These are phyloP conservation scores for Penicillium janthinellum DNA, from an alignment of 2,329 filamentous ascomycete species.

Conservation along the genomic window DNA sequence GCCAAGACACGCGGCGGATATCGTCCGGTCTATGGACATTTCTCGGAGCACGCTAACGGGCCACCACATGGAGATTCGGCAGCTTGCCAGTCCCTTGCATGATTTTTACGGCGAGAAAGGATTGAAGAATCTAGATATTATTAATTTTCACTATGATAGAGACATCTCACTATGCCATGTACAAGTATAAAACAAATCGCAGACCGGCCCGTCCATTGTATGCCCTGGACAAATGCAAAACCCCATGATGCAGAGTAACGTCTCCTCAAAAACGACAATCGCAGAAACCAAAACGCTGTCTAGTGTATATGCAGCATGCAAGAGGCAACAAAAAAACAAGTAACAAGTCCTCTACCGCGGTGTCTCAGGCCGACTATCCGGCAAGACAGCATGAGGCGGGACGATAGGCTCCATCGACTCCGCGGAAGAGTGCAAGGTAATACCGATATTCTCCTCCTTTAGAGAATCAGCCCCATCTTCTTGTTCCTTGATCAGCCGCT, in stretches of 20 bases:
- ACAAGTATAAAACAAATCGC: not conserved
- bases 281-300: not conserved
- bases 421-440: not conserved
- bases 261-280: not conserved
- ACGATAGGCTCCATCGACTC: not conserved
- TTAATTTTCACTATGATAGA: not conserved
- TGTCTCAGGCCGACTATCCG: not conserved
- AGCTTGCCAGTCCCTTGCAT: not conserved
- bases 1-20: not conserved
- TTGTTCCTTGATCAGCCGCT: not conserved
- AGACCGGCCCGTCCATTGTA: not conserved
- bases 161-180: not conserved
- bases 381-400: too few species aligned
- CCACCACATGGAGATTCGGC: not conserved
- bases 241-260: not conserved
- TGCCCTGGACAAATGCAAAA: not conserved
- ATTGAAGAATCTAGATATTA: not conserved
- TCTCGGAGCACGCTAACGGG: not conserved
- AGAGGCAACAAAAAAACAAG: not conserved
- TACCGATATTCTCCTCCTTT: slow-evolving; percentile 4
- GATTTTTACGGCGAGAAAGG: too few species aligned
- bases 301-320: not conserved
- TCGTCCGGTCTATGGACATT: not conserved
- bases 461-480: not conserved
- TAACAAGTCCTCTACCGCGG: not conserved